These are phyloP conservation scores for Cyclospora cayetanensis DNA, from an alignment of 169 alveolate genomes.

Conservation along the genomic window DNA sequence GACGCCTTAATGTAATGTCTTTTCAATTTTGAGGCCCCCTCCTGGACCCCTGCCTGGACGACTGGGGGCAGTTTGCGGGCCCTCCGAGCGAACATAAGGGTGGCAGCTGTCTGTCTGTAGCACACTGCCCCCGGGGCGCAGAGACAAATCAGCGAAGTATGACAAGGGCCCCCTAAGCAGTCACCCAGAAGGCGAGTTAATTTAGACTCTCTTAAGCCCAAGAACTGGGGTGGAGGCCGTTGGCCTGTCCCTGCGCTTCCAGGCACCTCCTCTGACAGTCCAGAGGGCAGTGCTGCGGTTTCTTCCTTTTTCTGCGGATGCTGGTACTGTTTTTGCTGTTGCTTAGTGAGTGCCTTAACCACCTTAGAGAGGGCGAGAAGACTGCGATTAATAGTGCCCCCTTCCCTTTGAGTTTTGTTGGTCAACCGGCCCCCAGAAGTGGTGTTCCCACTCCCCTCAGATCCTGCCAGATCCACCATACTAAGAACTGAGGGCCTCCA, in stretches of 20 bases:
- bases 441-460: constrained; percentile 81
- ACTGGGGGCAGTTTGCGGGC: not conserved
- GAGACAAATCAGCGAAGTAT: constrained; percentile 91
- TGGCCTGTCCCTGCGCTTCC: not conserved
- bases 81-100: not conserved
- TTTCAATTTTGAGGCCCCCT: not conserved
- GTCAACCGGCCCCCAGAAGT: not conserved
- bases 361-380: constrained; percentile 67
- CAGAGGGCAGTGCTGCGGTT: not conserved
- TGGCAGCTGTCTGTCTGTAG: constrained; percentile 87
- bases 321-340: constrained; percentile 46
- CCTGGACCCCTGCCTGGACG: not conserved
- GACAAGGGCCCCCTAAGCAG: constrained; percentile 91
- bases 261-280: not conserved
- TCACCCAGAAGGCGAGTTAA: constrained; percentile 89
- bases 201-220: constrained; percentile 90
- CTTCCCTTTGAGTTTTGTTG: constrained; percentile 10
- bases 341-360: constrained; percentile 57
- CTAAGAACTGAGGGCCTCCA: constrained; percentile 77
- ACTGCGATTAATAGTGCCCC: constrained; percentile 69
- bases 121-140: constrained; percentile 87
- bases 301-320: not conserved
- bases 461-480: constrained; percentile 93
- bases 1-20: not conserved
- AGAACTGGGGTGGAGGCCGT: not conserved